phyloP scores from a whole-genome alignment of 2,329 filamentous ascomycete genomes.

The Hymenoscyphus fructigenus region DNA sequence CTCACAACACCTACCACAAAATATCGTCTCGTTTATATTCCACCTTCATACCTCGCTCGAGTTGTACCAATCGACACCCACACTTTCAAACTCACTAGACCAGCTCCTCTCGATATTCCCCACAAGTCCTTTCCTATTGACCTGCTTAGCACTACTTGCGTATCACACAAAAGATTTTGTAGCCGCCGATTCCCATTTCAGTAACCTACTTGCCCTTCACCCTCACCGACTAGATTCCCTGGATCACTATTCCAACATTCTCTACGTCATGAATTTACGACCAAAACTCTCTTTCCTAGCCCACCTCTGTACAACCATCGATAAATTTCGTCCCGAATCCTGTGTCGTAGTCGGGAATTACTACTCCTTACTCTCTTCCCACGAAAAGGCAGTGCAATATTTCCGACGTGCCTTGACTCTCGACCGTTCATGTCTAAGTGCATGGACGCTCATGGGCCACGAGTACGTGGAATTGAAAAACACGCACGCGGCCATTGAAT shows the following conservation, averaged over 20 bases:
- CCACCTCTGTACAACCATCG: conserved; percentile 83
- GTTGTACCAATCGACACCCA: conserved; percentile 80
- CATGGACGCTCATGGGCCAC: conserved; percentile 98
- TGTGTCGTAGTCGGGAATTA: conserved; percentile 98
- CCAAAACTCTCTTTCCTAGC: conserved; percentile 92
- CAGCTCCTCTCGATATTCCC: conserved; percentile 85
- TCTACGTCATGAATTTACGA: conserved; percentile 86
- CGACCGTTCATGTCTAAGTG: conserved; percentile 86
- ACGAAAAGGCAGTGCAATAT: conserved; percentile 98
- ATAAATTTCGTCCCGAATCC: conserved; percentile 95
- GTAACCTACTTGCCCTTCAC: conserved; percentile 76
- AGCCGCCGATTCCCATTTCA: conserved; percentile 65
- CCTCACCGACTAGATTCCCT: conserved; percentile 78
- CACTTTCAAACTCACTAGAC: conserved; percentile 71
- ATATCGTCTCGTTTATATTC: conserved; percentile 93
- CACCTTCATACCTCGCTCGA: conserved; percentile 88
- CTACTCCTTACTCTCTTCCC: conserved; percentile 89
- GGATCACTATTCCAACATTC: conserved; percentile 95
- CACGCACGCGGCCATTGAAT: conserved; percentile 95
- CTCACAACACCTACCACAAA: conserved; percentile 73
- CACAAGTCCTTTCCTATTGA: conserved; percentile 82
- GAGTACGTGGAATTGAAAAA: conserved; percentile 99
- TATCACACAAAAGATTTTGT: conserved; percentile 88
- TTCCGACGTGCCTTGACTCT: conserved; percentile 90
- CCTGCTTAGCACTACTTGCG: conserved; percentile 80